A percentile compares a stretch with the other conserved stretches of the same genome.
These are phyloP conservation scores for Lipomyces kockii DNA, from an alignment of 805 yeast species.

Conservation along the genomic window DNA sequence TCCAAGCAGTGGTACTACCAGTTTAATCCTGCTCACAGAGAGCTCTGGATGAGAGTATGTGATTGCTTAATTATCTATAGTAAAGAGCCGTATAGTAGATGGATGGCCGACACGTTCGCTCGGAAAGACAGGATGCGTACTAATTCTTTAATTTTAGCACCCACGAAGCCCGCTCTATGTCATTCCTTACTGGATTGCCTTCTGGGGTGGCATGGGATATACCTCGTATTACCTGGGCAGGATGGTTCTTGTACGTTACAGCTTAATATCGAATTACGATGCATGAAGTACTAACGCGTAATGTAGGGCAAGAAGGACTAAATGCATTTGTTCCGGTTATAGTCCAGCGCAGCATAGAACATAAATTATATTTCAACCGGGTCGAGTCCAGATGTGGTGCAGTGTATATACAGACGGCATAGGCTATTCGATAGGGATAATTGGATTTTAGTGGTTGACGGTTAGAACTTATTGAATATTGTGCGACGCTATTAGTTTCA, in stretches of 20 bases:
- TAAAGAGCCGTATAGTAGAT: background rate
- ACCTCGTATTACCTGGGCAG: constrained; percentile 29
- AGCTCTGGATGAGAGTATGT: constrained; percentile 35
- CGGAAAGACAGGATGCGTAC: background rate
- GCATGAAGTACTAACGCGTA: background rate
- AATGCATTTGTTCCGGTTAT: background rate
- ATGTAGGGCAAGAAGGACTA: constrained; percentile 23
- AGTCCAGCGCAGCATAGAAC: background rate
- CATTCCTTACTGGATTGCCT: constrained; percentile 38
- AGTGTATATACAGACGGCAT: constrained; percentile 1
- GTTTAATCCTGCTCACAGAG: constrained; percentile 25
- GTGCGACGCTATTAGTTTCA: background rate
- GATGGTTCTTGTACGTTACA: constrained; percentile 28
- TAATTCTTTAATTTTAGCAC: constrained; percentile 20
- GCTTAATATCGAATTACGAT: background rate
- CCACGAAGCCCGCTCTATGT: constrained; percentile 37
- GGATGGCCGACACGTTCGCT: background rate
- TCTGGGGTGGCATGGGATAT: constrained; percentile 34
- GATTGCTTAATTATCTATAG: background rate
- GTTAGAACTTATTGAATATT: background rate
- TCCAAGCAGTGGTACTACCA: constrained; percentile 34
- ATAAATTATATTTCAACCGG: background rate
- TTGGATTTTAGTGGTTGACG: background rate
- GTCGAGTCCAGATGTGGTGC: background rate
- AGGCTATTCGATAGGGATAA: background rate